Evolutionary conservation across 2,329 filamentous ascomycete species (phyloP).

Genomic region (Conoideocrella luteorostrata): DNA sequence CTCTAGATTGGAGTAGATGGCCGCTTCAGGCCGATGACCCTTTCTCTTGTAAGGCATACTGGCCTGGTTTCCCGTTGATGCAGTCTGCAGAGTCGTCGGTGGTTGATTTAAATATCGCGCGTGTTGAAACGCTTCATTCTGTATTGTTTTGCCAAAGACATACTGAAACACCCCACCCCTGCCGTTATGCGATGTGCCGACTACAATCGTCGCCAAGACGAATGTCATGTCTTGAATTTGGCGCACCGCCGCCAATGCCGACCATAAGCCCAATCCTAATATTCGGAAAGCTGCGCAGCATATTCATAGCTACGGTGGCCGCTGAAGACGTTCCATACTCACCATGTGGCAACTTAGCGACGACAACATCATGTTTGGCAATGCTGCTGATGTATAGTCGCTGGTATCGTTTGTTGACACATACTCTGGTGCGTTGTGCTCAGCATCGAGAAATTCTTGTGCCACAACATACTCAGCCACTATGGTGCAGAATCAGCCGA

Average conservation of each 20-base stretch:
- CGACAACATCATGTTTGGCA: slow-evolving; percentile 15
- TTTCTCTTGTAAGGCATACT: not conserved
- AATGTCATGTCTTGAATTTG: slow-evolving; percentile 27
- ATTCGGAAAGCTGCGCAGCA: slow-evolving; percentile 23
- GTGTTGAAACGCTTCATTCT: slow-evolving; percentile 11
- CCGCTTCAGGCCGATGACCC: not conserved
- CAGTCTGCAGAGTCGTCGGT: not conserved
- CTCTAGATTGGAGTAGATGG: no score
- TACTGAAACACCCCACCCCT: slow-evolving; percentile 19
- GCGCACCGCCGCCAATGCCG: slow-evolving; percentile 25
- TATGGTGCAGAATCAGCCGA: slow-evolving; percentile 39
- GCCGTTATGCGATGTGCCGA: slow-evolving; percentile 7
- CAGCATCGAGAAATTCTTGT: slow-evolving; percentile 30
- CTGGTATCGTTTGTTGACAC: slow-evolving; percentile 13
- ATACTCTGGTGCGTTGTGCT: slow-evolving; percentile 17
- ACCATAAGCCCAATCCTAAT: slow-evolving; percentile 19
- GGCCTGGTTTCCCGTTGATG: not conserved
- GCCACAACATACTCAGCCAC: slow-evolving; percentile 30
- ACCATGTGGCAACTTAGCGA: slow-evolving; percentile 13
- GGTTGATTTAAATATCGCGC: slow-evolving; percentile 14
- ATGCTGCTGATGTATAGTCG: slow-evolving; percentile 12
- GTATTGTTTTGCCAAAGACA: slow-evolving; percentile 11
- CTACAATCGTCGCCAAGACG: slow-evolving; percentile 22
- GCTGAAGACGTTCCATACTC: slow-evolving; percentile 13
- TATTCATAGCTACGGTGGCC: slow-evolving; percentile 19